Conservation (phyloP, 768 basidiomycete genomes). For the Boletellus emodensis region DNA sequence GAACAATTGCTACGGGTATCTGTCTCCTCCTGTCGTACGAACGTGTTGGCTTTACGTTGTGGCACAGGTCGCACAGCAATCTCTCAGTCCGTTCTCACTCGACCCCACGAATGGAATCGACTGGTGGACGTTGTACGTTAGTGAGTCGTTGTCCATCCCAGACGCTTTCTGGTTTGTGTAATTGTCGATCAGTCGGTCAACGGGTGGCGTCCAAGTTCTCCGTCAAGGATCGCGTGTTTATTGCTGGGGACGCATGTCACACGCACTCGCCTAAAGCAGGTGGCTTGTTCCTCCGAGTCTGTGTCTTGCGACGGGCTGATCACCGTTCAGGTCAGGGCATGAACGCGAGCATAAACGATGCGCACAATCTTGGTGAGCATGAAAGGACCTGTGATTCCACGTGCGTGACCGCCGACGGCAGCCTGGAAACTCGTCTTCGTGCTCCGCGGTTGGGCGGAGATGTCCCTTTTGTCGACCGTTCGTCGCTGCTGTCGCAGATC, state of each 20-base stretch:
- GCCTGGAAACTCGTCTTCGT: constrained; percentile 55
- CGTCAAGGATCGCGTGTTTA: constrained; percentile 46
- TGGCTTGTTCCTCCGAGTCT: constrained; percentile 7
- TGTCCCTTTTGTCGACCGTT: constrained; percentile 45
- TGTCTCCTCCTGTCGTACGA: background rate
- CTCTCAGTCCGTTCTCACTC: constrained; percentile 39
- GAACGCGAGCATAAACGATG: constrained; percentile 53
- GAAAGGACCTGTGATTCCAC: background rate
- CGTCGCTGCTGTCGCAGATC: constrained; percentile 7
- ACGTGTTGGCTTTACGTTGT: background rate
- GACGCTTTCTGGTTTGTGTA: background rate
- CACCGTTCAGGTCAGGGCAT: constrained; percentile 44
- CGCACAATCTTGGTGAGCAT: constrained; percentile 44
- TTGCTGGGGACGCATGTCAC: constrained; percentile 54
- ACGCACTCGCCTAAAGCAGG: constrained; percentile 44
- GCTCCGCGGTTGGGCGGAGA: constrained; percentile 44
- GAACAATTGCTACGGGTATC: constrained; percentile 38
- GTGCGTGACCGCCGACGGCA: constrained; percentile 4
- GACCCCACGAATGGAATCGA: constrained; percentile 30
- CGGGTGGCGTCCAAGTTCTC: constrained; percentile 52
- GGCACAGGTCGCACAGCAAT: constrained; percentile 36
- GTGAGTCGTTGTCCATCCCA: constrained; percentile 24
- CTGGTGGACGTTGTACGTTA: constrained; percentile 52
- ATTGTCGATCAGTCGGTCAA: constrained; percentile 42
- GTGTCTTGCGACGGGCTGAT: constrained; percentile 7